Percentiles rank a stretch among this genome's conserved stretches.
These are phyloP conservation scores for Plasmodium yoelii DNA, from an alignment of 169 alveolate species.

Conservation along the genomic window DNA sequence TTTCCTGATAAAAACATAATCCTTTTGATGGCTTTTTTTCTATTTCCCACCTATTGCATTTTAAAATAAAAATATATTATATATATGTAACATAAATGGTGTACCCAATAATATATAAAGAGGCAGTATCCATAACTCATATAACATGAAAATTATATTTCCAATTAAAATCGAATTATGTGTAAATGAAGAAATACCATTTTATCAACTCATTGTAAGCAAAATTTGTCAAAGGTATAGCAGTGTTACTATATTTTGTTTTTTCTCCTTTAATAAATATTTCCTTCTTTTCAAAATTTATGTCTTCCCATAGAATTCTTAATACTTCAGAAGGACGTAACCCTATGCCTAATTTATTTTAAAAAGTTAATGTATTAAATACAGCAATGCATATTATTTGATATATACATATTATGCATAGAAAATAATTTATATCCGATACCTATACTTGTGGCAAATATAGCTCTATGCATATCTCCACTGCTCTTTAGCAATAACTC, in stretches of 20 bases:
- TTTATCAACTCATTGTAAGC: slow-evolving; percentile 78
- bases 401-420: not conserved
- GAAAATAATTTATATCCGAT: not conserved
- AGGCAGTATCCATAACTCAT: not conserved
- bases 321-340: slow-evolving; percentile 82
- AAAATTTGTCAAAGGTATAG: slow-evolving; percentile 80
- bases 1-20: slow-evolving; percentile 80
- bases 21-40: slow-evolving; percentile 80
- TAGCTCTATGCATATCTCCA: slow-evolving; percentile 79
- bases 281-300: slow-evolving; percentile 76
- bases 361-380: not conserved
- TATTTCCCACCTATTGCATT: slow-evolving; percentile 80
- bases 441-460: slow-evolving; percentile 81
- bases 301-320: slow-evolving; percentile 81
- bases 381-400: not conserved
- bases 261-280: slow-evolving; percentile 80
- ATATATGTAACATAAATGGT: not conserved
- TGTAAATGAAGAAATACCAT: slow-evolving; percentile 64
- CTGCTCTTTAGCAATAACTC: slow-evolving; percentile 76
- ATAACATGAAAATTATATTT: not conserved
- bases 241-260: slow-evolving; percentile 79
- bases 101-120: not conserved
- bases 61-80: too few species aligned
- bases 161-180: not conserved
- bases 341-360: slow-evolving; percentile 77